Percentiles rank a stretch among this genome's conserved stretches.
These are phyloP conservation scores for Ophiostoma tasmaniense DNA, from an alignment of 2,329 filamentous ascomycete species.

Conservation along the genomic window DNA sequence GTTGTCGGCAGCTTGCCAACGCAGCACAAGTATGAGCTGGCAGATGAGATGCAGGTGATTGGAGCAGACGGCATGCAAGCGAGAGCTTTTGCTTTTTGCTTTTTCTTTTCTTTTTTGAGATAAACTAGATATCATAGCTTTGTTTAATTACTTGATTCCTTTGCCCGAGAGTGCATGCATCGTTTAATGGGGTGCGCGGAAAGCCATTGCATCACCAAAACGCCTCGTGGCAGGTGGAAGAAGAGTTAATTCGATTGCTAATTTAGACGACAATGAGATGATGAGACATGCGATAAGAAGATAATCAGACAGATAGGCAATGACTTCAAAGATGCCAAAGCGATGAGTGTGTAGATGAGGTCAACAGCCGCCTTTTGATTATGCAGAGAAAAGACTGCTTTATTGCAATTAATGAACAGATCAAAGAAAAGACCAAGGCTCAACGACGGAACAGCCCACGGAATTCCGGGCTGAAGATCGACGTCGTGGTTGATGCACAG, in stretches of 20 bases:
- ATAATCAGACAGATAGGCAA: neutral
- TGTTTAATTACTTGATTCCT: neutral
- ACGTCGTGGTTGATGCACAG: neutral
- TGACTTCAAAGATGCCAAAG: neutral
- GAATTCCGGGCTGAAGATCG: neutral
- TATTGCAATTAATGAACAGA: too few relatives aligned
- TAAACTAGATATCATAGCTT: neutral
- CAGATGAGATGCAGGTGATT: constrained; percentile 3
- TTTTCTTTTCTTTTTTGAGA: too few relatives aligned
- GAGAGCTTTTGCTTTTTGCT: neutral
- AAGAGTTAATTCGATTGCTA: neutral
- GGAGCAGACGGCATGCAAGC: neutral
- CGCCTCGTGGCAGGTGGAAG: neutral
- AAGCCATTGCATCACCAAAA: neutral
- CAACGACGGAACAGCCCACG: neutral
- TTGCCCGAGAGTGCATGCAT: neutral
- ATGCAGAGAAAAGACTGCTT: too few relatives aligned
- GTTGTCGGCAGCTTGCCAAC: constrained; percentile 10
- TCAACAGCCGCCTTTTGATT: neutral
- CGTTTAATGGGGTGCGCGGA: neutral
- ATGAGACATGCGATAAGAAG: too few relatives aligned
- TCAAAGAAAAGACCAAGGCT: too few relatives aligned
- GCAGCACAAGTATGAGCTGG: constrained; percentile 15
- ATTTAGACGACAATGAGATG: neutral
- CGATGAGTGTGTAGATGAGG: neutral